phyloP scores from a whole-genome alignment of 768 basidiomycete species.

The Ramaria rubella region DNA sequence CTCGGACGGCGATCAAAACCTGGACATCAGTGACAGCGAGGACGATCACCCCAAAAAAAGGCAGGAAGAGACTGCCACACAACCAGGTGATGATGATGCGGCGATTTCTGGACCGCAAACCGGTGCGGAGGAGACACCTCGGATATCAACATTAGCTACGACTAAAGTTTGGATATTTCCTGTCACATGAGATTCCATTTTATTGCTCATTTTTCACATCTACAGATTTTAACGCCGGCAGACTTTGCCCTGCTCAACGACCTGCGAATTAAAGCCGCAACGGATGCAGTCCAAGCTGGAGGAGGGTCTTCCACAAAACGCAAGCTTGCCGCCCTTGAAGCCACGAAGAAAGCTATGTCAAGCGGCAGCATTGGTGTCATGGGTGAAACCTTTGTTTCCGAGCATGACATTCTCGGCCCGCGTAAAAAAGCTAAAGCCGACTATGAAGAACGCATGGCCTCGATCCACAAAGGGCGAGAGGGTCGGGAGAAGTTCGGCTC shows the following conservation, averaged over 20 bases:
- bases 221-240: constrained; percentile 91
- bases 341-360: constrained; percentile 47
- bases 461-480: constrained; percentile 87
- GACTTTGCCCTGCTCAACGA: constrained; percentile 92
- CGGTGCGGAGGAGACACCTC: constrained; percentile 24
- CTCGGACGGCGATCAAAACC: constrained; percentile 56
- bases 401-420: constrained; percentile 88
- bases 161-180: constrained; percentile 53
- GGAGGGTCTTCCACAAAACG: constrained; percentile 71
- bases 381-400: constrained; percentile 68
- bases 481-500: constrained; percentile 92
- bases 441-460: constrained; percentile 90
- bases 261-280: constrained; percentile 73
- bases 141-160: constrained; percentile 65
- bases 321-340: constrained; percentile 78
- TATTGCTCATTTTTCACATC: not conserved
- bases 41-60: constrained; percentile 37
- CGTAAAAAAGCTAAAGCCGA: constrained; percentile 89
- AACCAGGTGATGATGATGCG: constrained; percentile 13
- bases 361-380: constrained; percentile 28
- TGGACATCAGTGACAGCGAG: constrained; percentile 84
- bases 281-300: constrained; percentile 58
- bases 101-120: constrained; percentile 19
- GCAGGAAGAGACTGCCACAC: constrained; percentile 6
- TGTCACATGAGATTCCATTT: not conserved